A percentile compares a stretch with the other conserved stretches of the same genome.
phyloP scores from a whole-genome alignment of 2,329 filamentous ascomycete species.

The Leptodontidium sp. region DNA sequence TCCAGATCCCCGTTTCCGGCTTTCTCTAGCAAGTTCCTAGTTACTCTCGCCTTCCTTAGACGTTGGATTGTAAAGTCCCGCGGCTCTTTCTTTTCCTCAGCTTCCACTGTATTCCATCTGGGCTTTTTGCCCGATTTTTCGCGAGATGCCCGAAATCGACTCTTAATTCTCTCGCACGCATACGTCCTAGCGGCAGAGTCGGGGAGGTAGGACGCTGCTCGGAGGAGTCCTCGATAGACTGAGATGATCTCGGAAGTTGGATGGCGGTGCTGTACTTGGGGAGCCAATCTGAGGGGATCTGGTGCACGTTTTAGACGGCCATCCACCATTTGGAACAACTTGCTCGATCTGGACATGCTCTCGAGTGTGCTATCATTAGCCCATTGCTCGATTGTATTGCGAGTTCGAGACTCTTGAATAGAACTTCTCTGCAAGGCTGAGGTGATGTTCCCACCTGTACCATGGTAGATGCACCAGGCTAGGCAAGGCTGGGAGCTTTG shows the following conservation, averaged over 20 bases:
- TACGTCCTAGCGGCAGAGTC: slow-evolving; percentile 55
- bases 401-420: no score
- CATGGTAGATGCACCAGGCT: no score
- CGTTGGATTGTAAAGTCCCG: slow-evolving; percentile 37
- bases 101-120: no score
- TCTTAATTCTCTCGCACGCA: slow-evolving; percentile 53
- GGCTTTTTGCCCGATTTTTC: not conserved
- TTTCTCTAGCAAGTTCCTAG: slow-evolving; percentile 58
- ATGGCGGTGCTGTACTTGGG: not conserved
- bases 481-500: no score
- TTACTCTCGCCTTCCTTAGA: slow-evolving; percentile 50
- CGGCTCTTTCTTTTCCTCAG: not conserved
- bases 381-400: no score
- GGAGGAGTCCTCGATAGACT: slow-evolving; percentile 66
- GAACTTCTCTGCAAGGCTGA: no score
- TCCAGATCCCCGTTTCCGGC: slow-evolving; percentile 59
- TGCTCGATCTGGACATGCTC: no score
- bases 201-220: slow-evolving; percentile 68
- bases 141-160: slow-evolving; percentile 50
- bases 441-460: no score
- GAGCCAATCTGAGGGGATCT: not conserved
- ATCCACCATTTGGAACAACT: no score
- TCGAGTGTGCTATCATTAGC: no score
- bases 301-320: no score
- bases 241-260: slow-evolving; percentile 1